phyloP scores from a whole-genome alignment of 2,329 filamentous ascomycete species.

The Exophiala sideris region DNA sequence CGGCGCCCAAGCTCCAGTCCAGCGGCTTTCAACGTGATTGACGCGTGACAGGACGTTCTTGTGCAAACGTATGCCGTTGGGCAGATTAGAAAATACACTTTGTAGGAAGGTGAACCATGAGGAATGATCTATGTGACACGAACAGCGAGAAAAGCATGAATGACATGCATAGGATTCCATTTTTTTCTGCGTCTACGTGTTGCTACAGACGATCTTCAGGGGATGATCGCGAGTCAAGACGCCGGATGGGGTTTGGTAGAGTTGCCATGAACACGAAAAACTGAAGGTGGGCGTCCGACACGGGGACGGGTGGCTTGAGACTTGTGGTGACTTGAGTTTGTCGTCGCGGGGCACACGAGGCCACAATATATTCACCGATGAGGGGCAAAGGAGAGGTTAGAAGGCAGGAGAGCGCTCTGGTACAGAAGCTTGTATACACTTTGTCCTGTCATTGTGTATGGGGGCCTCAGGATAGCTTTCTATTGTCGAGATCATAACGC shows the following conservation, averaged over 20 bases:
- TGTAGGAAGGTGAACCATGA: background rate
- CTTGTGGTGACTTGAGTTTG: conserved; percentile 4
- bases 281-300: conserved; percentile 9
- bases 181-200: background rate
- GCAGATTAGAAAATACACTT: background rate
- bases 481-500: too few relatives aligned
- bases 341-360: conserved; percentile 1
- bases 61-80: background rate
- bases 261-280: conserved; percentile 2
- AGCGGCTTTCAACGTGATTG: background rate
- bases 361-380: background rate
- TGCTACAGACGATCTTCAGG: background rate
- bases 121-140: background rate
- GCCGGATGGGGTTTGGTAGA: conserved; percentile 9
- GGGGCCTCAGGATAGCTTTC: too few relatives aligned
- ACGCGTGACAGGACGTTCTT: background rate
- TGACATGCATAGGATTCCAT: background rate
- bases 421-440: background rate
- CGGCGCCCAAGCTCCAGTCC: background rate
- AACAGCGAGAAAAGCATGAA: background rate
- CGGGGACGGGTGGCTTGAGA: conserved; percentile 20
- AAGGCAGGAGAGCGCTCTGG: background rate
- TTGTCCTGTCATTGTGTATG: too few relatives aligned
- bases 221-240: background rate
- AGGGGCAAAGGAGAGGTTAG: background rate